phyloP scores from a whole-genome alignment of 192 early-diverging fungal genomes.

The Piromyces finnis region DNA sequence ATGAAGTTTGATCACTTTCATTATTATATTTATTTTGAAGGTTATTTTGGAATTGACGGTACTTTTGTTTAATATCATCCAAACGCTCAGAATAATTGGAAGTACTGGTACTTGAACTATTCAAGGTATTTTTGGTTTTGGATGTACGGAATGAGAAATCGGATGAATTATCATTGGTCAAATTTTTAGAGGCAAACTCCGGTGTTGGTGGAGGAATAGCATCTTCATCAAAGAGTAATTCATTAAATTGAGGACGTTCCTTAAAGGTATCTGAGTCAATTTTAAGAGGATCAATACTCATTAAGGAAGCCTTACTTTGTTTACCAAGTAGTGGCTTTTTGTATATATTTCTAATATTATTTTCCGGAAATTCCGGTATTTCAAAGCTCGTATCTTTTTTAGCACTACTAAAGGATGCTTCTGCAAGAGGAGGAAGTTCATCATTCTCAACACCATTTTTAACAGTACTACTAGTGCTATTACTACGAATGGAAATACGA shows the following conservation, averaged over 20 bases:
- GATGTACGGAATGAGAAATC: not conserved
- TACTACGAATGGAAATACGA: not conserved
- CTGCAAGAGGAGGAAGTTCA: not conserved
- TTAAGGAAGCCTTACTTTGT: not conserved
- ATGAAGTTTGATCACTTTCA: not conserved
- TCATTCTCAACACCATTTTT: not conserved
- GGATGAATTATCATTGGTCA: not conserved
- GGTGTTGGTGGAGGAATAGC: not conserved
- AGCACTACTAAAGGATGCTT: not conserved
- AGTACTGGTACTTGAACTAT: not conserved
- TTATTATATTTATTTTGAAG: not conserved
- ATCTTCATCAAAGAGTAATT: not conserved
- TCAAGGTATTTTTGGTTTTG: not conserved
- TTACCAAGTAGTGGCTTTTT: not conserved
- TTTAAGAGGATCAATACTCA: not conserved
- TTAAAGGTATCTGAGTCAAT: not conserved
- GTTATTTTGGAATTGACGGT: not conserved
- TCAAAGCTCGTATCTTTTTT: not conserved
- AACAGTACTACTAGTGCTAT: not conserved
- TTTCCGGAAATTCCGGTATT: not conserved
- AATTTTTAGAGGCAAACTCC: not conserved
- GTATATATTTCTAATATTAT: not conserved
- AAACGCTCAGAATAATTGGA: not conserved
- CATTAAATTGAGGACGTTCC: not conserved
- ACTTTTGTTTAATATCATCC: not conserved